Base-by-base conservation (phyloP, 768 basidiomycete species). In the Boletus edulis region DNA sequence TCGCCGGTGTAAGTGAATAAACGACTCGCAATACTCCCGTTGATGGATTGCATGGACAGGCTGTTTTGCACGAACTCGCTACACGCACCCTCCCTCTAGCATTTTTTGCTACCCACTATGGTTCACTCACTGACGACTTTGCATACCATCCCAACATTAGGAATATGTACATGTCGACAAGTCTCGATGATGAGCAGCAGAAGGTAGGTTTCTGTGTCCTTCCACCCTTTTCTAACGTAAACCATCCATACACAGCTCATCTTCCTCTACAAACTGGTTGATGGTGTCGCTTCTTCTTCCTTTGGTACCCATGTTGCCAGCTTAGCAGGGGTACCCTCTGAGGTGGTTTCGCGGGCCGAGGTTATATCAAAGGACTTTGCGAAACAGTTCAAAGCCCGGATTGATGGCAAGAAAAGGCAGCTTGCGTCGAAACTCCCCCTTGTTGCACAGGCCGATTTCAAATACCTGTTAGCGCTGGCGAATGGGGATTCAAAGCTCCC, bases 31-130 rank as follows among this genome's bases (percentile, higher is more conserved):
- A 35, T 47, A 32, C 17, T 24, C 18, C 49, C 37, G 11, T 51
- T 65, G 45, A 64, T 34, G 4, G 35, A 48, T 40, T 40, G 47
- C 7, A 46, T 56, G 42, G 15, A 46, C 55, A 89, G 87, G 91
- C 96, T 11, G 97, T 98, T 14, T 72, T 98, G 18, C 97, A 99
- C 68, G 85, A 96, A 66, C 81, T 99, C 15, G 93, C 97, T 1
- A 97, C 95, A 0, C 91, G 92, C 63, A 94, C 92, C 0, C 75
- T 97, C 5, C 87, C 95, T 12, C 74, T 98, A 27, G 88, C 91
- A 2, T 97, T 98, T 77, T 99, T 99, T 64, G 96, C 97, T 35
- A 99, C 97, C 0, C 97, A 99, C 72, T 99, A 98, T 62, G 94
- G 94, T 4, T 91, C 94, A 1, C 78, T 98, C 41, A 97, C 96